Conservation (phyloP, 2,329 filamentous ascomycete species). For the Delphinella strobiligena region DNA sequence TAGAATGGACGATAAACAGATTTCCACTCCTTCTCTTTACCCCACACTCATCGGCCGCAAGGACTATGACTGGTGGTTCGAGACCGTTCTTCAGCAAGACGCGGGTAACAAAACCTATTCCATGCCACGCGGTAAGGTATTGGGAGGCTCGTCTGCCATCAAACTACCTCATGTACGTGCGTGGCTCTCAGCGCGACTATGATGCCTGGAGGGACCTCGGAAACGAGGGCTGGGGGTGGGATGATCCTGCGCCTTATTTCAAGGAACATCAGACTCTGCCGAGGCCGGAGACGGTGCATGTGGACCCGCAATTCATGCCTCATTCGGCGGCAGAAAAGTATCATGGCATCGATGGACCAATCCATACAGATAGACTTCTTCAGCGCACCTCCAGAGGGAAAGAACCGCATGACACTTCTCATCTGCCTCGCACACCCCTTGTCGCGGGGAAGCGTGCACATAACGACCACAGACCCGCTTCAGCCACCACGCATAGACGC, state of each 20-base stretch:
- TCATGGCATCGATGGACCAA: constrained; percentile 18
- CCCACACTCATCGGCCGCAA: constrained; percentile 20
- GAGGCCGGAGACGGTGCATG: constrained; percentile 10
- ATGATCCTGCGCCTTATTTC: constrained; percentile 17
- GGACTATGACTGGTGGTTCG: constrained; percentile 23
- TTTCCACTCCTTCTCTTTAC: constrained; percentile 21
- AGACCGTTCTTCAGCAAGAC: constrained; percentile 7
- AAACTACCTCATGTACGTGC: constrained; percentile 27
- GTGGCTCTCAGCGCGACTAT: constrained; percentile 21
- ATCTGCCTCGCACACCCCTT: constrained; percentile 19
- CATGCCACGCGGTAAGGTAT: constrained; percentile 24
- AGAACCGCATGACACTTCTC: constrained; percentile 18
- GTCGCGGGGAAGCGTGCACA: constrained; percentile 20
- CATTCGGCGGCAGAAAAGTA: constrained; percentile 12
- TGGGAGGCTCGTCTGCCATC: constrained; percentile 28
- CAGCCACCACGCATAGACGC: constrained; percentile 21
- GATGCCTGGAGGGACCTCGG: constrained; percentile 23
- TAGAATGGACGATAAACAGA: constrained; percentile 17
- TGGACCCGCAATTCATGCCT: constrained; percentile 20
- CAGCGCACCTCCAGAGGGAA: constrained; percentile 19
- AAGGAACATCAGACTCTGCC: constrained; percentile 21
- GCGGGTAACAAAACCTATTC: constrained; percentile 17
- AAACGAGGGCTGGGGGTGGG: constrained; percentile 18
- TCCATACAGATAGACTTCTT: constrained; percentile 22
- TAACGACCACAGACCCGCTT: constrained; percentile 15